Evolutionary conservation across 1,284 basidiomycete genomes (phyloP), one percentile per base, ranked within the genome.

Genomic region (Microbotryomycetes sp.): DNA sequence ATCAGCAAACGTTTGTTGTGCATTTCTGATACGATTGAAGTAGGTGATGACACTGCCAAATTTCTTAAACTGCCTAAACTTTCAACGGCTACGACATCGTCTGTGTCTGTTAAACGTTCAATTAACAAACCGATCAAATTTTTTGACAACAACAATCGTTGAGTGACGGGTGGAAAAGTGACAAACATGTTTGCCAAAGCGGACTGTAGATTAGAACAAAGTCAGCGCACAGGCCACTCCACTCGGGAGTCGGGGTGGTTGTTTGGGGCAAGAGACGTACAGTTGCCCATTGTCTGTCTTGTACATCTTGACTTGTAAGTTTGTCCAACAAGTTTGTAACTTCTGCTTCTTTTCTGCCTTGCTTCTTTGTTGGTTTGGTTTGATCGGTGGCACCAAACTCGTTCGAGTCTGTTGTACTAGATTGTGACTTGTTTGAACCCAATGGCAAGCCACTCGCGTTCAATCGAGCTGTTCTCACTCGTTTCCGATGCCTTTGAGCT

Each of bases 1-100:
- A 84, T 80, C 58, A 94, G 79, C 57, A 96, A 85, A 68, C 88
- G 88, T 79, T 96, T 96, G 77, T 97, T 96, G 77, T 87, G 93
- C 89, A 97, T 94, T 76, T 96, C 90, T 23, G 64, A 66, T 46
- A 68, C 49, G 55, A 70, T 47, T 45, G 60, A 62, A 6, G 60
- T 46, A 19, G 62, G 58, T 4, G 36, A 59, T 36, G 57, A 62
- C 71, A 97, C 87, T 70, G 90, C 92, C 26, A 96, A 77, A 77
- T 96, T 97, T 67, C 92, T 92, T 59, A 93, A 76, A 49, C 89
- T 84, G 29, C 92, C 92, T 65, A 84, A 82, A 48, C 92, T 88
- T 75, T 93, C 90, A 9, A 89, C 82, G 9, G 89, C 81, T 4
- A 92, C 89, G 71, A 93, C 89, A 68, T 92, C 88, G 62, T 89